These are phyloP conservation scores for Phytopythium chamaehyphon DNA, from an alignment of 352 stramenopile species.

Conservation along the genomic window DNA sequence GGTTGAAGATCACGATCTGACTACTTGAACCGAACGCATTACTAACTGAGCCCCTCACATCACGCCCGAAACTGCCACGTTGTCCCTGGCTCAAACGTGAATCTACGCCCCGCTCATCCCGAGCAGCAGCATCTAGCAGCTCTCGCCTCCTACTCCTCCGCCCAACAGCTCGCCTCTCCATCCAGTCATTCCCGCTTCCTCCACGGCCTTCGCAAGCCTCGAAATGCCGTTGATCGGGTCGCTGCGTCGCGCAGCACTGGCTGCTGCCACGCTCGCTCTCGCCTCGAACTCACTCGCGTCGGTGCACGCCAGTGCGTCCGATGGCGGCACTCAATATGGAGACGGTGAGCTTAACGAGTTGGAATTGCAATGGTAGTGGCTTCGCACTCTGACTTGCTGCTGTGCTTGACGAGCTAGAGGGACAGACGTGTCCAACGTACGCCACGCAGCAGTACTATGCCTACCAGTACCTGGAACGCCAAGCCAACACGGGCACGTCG, in stretches of 20 bases:
- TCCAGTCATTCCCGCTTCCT: too few species aligned
- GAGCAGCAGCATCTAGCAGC: too few species aligned
- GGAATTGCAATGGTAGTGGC: not conserved
- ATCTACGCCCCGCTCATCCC: too few species aligned
- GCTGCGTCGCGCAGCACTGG: not conserved
- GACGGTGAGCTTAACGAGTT: conserved; percentile 7
- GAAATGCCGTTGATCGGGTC: not conserved
- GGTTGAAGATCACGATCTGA: too few species aligned
- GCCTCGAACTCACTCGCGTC: not conserved
- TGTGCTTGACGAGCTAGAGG: conserved; percentile 7
- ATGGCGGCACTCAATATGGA: conserved; percentile 13
- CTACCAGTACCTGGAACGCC: conserved; percentile 14
- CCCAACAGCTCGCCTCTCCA: too few species aligned
- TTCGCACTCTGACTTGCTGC: too few species aligned
- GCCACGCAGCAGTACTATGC: conserved; percentile 14
- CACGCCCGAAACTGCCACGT: conserved; percentile 1
- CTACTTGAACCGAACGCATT: too few species aligned
- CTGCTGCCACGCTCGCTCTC: not conserved
- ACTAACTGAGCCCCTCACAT: not conserved
- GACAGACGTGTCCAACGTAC: conserved; percentile 15
- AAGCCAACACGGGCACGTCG: conserved; percentile 15
- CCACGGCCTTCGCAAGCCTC: conserved; percentile 7
- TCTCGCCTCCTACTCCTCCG: too few species aligned
- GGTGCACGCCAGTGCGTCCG: conserved; percentile 1
- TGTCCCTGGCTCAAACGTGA: too few species aligned